Percentiles rank a stretch among this genome's conserved stretches.
phyloP scores from a whole-genome alignment of 2,329 filamentous ascomycete species.

The Gaeumannomyces tritici region DNA sequence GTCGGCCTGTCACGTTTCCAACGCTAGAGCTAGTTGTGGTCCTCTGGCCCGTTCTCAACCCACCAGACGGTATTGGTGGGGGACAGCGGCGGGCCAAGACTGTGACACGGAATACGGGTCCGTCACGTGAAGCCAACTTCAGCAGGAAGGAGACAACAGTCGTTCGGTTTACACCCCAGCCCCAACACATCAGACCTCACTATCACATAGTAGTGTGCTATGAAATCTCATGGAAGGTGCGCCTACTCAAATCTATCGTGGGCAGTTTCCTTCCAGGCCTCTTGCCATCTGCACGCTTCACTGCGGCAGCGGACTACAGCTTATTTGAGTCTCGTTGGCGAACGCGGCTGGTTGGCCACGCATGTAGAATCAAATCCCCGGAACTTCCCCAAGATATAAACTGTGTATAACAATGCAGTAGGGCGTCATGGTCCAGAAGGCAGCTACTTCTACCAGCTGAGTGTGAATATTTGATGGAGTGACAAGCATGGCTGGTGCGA shows the following conservation, averaged over 20 bases:
- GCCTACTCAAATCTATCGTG: not conserved
- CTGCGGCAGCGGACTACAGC: not conserved
- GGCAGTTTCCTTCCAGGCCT: too few species aligned
- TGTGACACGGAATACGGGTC: not conserved
- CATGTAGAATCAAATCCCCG: not conserved
- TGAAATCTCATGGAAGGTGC: not conserved
- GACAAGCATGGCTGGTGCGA: too few species aligned
- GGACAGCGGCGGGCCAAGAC: not conserved
- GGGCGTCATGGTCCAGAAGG: too few species aligned
- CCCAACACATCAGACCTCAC: too few species aligned
- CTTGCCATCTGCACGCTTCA: not conserved
- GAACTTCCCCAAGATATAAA: not conserved
- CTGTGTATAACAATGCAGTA: not conserved
- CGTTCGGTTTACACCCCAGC: not conserved
- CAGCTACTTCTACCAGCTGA: too few species aligned
- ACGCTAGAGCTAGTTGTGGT: not conserved
- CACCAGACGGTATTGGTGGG: not conserved
- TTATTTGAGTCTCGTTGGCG: not conserved
- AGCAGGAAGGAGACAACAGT: not conserved
- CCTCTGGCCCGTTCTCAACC: not conserved
- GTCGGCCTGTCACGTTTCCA: not conserved
- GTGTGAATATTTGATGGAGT: too few species aligned
- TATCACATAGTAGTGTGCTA: too few species aligned
- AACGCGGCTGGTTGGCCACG: not conserved
- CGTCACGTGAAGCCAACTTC: not conserved